Conservation (phyloP, 345 rosid species). For the Carallia pectinifolia region DNA sequence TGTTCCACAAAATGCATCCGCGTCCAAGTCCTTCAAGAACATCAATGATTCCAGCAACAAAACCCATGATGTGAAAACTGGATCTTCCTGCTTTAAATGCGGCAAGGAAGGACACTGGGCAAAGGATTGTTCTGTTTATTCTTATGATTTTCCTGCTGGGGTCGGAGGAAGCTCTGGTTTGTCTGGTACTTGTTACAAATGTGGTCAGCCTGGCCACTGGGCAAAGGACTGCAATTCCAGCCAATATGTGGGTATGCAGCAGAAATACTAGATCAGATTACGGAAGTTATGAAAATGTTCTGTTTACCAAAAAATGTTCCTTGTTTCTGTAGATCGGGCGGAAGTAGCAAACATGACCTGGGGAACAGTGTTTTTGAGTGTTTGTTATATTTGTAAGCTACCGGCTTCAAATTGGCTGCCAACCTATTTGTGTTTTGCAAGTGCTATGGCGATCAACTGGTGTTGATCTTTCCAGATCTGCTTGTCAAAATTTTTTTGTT, state of each 20-base stretch:
- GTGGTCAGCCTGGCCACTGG: constrained; percentile 58
- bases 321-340: no score
- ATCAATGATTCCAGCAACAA: constrained; percentile 12
- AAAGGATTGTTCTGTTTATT: constrained; percentile 38
- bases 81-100: constrained; percentile 44
- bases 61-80: constrained; percentile 25
- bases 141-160: constrained; percentile 23
- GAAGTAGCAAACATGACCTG: no score
- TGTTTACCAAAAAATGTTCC: no score
- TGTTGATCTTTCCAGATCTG: no score
- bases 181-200: constrained; percentile 43
- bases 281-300: neutral
- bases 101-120: constrained; percentile 59
- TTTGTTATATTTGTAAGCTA: no score
- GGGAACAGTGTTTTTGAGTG: no score
- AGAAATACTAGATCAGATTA: neutral
- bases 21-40: constrained; percentile 11
- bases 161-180: constrained; percentile 27
- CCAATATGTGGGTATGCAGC: constrained; percentile 14
- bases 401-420: no score
- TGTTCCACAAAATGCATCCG: constrained; percentile 8
- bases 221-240: constrained; percentile 51
- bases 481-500: no score
- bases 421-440: no score
- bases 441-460: no score